Conservation (phyloP, 2,329 filamentous ascomycete species). For the Tolypocladium ovalisporum region DNA sequence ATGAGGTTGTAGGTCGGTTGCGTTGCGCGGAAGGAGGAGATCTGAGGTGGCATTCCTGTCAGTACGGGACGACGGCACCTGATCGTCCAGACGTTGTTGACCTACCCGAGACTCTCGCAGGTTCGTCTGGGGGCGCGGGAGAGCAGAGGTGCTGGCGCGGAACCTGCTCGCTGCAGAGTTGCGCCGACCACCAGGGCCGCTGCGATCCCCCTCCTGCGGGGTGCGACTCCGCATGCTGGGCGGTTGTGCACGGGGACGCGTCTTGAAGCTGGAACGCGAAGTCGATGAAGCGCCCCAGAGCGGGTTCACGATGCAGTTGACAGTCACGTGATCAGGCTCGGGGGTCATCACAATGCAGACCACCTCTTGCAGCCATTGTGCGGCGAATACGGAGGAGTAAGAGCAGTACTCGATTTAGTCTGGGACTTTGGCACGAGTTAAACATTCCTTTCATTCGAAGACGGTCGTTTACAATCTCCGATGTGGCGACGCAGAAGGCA, state of each 20-base stretch:
- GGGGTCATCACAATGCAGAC: neutral
- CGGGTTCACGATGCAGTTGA: neutral
- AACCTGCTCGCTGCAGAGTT: slow-evolving; percentile 19
- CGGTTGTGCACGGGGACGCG: slow-evolving; percentile 1
- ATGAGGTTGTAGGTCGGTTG: slow-evolving; percentile 51
- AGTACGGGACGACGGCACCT: neutral
- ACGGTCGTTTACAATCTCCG: neutral
- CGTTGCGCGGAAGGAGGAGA: slow-evolving; percentile 36
- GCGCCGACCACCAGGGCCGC: slow-evolving; percentile 16
- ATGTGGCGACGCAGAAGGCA: neutral
- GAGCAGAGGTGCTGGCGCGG: slow-evolving; percentile 23
- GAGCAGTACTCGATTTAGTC: too few species aligned
- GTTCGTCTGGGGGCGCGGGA: slow-evolving; percentile 23
- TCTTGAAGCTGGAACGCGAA: neutral
- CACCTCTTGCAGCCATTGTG: neutral
- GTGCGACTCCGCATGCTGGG: slow-evolving; percentile 22
- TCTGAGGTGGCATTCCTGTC: slow-evolving; percentile 12
- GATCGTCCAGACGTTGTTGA: slow-evolving; percentile 10
- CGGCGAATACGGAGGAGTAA: too few species aligned
- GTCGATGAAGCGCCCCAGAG: neutral
- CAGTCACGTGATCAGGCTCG: neutral
- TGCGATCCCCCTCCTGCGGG: slow-evolving; percentile 17
- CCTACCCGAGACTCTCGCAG: slow-evolving; percentile 28
- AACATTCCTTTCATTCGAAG: neutral
- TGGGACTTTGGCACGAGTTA: too few species aligned